Conservation (phyloP, 2,329 filamentous ascomycete genomes). For the Calonectria honghensis region DNA sequence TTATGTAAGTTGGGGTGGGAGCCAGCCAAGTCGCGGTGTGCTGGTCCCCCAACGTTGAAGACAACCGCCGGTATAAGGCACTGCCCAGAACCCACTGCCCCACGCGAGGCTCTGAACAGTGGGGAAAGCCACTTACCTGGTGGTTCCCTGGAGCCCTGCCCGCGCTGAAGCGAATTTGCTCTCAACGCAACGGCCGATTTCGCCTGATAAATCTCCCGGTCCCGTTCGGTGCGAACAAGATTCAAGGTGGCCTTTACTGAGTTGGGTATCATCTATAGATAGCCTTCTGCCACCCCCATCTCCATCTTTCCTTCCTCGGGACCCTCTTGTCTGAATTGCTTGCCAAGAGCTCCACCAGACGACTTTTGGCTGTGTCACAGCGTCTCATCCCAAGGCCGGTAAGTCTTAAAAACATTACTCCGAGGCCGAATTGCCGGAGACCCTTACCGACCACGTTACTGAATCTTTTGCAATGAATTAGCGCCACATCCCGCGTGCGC, state of each 20-base stretch:
- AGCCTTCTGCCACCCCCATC: slow-evolving; percentile 1
- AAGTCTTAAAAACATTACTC: slow-evolving; percentile 39
- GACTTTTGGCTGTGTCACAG: slow-evolving; percentile 10
- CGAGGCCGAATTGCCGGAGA: slow-evolving; percentile 40
- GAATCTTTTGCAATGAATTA: slow-evolving; percentile 40
- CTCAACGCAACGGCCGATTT: slow-evolving; percentile 37
- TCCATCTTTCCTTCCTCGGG: slow-evolving; percentile 6
- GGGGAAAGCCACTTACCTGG: slow-evolving; percentile 33
- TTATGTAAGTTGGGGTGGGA: slow-evolving; percentile 1
- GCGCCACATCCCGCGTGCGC: slow-evolving; percentile 49
- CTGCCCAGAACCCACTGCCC: slow-evolving; percentile 16
- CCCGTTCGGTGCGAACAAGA: slow-evolving; percentile 32
- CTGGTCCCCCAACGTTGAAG: slow-evolving; percentile 2
- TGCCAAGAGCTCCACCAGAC: neutral
- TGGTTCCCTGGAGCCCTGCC: slow-evolving; percentile 28
- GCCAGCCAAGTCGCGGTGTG: slow-evolving; percentile 20
- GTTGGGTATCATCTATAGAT: slow-evolving; percentile 22
- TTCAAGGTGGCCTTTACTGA: slow-evolving; percentile 19
- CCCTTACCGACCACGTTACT: slow-evolving; percentile 37
- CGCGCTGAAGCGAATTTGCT: slow-evolving; percentile 20
- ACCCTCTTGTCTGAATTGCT: slow-evolving; percentile 13
- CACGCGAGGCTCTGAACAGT: slow-evolving; percentile 30
- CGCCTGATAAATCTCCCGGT: slow-evolving; percentile 38
- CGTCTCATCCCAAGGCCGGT: slow-evolving; percentile 31
- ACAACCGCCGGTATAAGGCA: slow-evolving; percentile 8